Base-by-base conservation (phyloP, 257 asterid genomes). In the Anisodus tanguticus region DNA sequence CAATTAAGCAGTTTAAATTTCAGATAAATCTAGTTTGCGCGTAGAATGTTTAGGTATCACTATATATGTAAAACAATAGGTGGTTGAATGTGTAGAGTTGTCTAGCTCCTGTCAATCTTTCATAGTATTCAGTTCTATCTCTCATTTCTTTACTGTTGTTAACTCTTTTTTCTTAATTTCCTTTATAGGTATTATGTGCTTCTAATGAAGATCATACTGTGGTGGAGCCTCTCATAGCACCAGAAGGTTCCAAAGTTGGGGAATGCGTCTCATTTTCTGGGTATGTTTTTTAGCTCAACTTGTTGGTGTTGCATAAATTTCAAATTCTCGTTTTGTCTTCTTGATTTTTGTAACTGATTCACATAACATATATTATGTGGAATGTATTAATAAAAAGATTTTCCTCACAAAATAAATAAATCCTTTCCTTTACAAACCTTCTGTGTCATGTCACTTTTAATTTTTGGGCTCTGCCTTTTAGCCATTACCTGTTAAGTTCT, bases 171-270 rank as follows among this genome's bases (percentile, higher is more conserved):
- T 60, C 43, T 53, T 51, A 53, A 53, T 76, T 76, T 51, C 39
- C 41, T 72, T 82, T 84, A 35, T 90, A 95, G 99, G 99, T 95
- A 62, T 82, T 95, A 72, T 95, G 99, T 88, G 98, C 98, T 88
- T 94, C 99, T 45, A 93, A 85, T 91, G 86, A 90, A 83, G 99
- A 95, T 68, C 98, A 95, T 86, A 88, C 97, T 12, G 85, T 86
- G 59, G 98, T 95, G 82, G 97, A 95, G 91, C 99, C 99, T 82
- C 86, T 95, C 49, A 79, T 86, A 41, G 95, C 95, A 85, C 99
- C 99, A 17, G 93, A 89, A 78, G 98, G 97, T 85, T 97, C 98
- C 79, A 90, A 90, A 86, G 74, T 88, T 84, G 99, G 99, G 88
- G 99, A 95, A 86, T 85, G 84, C 79, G 90, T 94, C 80, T 71